phyloP scores from a whole-genome alignment of 345 rosid species.

The Acer yangbiense region DNA sequence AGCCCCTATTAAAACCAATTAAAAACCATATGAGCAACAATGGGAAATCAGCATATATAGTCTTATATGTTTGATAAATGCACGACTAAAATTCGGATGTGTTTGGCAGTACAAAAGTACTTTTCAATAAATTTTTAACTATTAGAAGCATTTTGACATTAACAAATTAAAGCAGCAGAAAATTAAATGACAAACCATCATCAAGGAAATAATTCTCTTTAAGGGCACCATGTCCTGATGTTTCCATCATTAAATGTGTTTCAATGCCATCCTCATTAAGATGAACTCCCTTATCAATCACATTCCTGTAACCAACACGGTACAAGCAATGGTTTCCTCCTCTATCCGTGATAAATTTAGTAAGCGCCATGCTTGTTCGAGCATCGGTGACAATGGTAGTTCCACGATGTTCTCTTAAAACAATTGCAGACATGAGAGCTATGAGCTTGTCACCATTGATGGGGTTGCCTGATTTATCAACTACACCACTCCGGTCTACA shows the following conservation, averaged over 20 bases:
- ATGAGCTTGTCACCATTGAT: constrained; percentile 91
- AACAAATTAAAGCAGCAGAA: too few relatives aligned
- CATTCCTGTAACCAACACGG: constrained; percentile 89
- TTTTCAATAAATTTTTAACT: too few relatives aligned
- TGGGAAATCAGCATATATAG: not conserved
- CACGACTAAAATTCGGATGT: too few relatives aligned
- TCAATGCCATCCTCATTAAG: constrained; percentile 76
- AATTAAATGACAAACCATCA: constrained; percentile 51
- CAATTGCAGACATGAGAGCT: constrained; percentile 83
- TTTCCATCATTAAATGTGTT: constrained; percentile 96
- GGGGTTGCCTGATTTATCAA: constrained; percentile 74
- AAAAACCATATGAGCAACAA: not conserved
- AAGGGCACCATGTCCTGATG: constrained; percentile 94
- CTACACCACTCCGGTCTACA: constrained; percentile 92
- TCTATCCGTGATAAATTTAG: constrained; percentile 63
- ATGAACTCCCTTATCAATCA: constrained; percentile 86
- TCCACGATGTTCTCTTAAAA: constrained; percentile 81
- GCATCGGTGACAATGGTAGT: constrained; percentile 85
- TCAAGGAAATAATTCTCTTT: constrained; percentile 90
- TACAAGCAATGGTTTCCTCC: constrained; percentile 92
- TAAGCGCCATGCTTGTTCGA: constrained; percentile 79
- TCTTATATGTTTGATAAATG: too few relatives aligned
- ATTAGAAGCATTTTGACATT: too few relatives aligned
- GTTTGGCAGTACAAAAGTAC: too few relatives aligned
- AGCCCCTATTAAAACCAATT: constrained; percentile 52